phyloP scores from a whole-genome alignment of 495 filamentous ascomycete species.

The Xylaria curta region DNA sequence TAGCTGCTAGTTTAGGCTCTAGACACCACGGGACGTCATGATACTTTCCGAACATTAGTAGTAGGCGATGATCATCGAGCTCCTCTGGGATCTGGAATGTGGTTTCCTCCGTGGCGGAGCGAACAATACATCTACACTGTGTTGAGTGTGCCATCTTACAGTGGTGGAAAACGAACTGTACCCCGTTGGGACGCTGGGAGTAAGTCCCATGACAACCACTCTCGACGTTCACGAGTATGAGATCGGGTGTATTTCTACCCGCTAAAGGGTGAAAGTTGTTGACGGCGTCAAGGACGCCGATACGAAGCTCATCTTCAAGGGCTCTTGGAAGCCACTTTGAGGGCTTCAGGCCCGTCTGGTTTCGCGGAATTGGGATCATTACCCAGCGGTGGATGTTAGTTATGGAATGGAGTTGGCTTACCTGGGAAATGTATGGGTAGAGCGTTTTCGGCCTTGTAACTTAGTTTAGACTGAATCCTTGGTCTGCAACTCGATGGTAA shows the following conservation, averaged over 20 bases:
- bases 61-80: conserved; percentile 21
- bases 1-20: conserved; percentile 30
- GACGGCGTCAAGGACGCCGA: conserved; percentile 10
- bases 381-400: neutral
- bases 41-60: neutral
- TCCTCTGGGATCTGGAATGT: neutral
- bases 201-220: conserved; percentile 27
- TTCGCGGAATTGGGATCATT: neutral
- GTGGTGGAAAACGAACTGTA: conserved; percentile 29
- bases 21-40: neutral
- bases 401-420: neutral
- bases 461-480: no score
- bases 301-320: conserved; percentile 22
- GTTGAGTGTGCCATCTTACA: conserved; percentile 7
- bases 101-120: neutral
- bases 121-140: conserved; percentile 20
- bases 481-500: neutral
- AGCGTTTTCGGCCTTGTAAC: neutral
- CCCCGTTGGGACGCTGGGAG: neutral
- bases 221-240: conserved; percentile 26
- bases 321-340: neutral
- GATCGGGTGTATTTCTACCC: conserved; percentile 1
- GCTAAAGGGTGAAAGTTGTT: neutral
- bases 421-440: neutral
- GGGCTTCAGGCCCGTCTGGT: neutral